Evolutionary conservation across 768 basidiomycete species (phyloP).

Genomic region (Phaffia tasmanica): DNA sequence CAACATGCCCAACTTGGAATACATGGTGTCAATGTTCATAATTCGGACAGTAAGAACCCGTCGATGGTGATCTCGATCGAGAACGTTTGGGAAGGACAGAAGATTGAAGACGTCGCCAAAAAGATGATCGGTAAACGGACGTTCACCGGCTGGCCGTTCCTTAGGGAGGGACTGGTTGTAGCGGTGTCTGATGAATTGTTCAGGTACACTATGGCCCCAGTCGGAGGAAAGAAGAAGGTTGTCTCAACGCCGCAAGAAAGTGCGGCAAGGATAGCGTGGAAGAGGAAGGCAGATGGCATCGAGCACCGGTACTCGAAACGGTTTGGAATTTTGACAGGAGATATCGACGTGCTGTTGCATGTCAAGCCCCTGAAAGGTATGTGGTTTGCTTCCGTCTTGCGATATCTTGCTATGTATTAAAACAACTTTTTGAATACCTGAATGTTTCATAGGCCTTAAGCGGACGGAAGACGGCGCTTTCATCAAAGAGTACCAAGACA

Average conservation of each 20-base stretch:
- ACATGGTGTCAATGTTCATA: slow-evolving; percentile 90
- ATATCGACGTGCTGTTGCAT: slow-evolving; percentile 69
- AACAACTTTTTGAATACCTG: neutral
- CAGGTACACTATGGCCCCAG: slow-evolving; percentile 55
- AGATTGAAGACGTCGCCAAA: slow-evolving; percentile 60
- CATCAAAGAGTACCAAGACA: slow-evolving; percentile 91
- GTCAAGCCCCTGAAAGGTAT: slow-evolving; percentile 82
- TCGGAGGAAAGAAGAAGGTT: slow-evolving; percentile 37
- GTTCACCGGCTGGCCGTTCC: slow-evolving; percentile 85
- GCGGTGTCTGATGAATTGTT: slow-evolving; percentile 76
- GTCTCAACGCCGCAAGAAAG: slow-evolving; percentile 62
- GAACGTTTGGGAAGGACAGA: slow-evolving; percentile 45
- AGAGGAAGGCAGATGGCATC: slow-evolving; percentile 64
- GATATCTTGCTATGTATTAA: slow-evolving; percentile 5
- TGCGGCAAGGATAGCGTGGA: slow-evolving; percentile 63
- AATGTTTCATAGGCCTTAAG: slow-evolving; percentile 56
- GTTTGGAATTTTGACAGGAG: slow-evolving; percentile 71
- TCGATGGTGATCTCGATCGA: slow-evolving; percentile 82
- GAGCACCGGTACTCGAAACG: slow-evolving; percentile 80
- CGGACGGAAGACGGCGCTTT: slow-evolving; percentile 79
- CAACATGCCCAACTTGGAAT: slow-evolving; percentile 62
- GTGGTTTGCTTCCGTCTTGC: slow-evolving; percentile 24
- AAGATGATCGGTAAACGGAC: slow-evolving; percentile 64
- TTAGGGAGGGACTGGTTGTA: slow-evolving; percentile 79
- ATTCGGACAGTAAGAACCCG: slow-evolving; percentile 77